Evolutionary conservation across 768 basidiomycete genomes (phyloP), one percentile per base, ranked within the genome.

Genomic region (Calocybe cyanea): DNA sequence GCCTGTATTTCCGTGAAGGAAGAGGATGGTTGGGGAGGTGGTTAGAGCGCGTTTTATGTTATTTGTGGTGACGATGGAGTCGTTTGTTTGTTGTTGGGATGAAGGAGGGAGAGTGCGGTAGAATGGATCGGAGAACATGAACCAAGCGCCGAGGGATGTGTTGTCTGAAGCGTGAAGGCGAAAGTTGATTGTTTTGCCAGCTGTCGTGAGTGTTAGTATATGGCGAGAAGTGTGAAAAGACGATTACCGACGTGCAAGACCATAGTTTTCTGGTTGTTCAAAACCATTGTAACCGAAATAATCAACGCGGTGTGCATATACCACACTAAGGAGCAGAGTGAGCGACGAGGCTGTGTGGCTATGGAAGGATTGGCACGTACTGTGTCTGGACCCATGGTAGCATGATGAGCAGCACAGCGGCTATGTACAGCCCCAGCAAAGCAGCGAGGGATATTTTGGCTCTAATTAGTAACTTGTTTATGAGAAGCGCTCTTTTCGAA

Each of bases 1-100:
- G 1, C 71, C 85, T 0, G 81, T 85, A 52, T 87, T 87, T 2
- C 87, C 88, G 51, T 89, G 88, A 33, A 86, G 67, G 64, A 80
- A 88, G 9, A 89, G 66, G 36, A 87, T 68, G 0, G 85, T 87
- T 0, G 83, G 85, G 11, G 68, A 55, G 34, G 48, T 43, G 10
- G 54, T 32, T 24, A 68, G 35, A 3, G 69, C 68, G 6, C 42
- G 47, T 1, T 59, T 56, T 41, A 72, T 65, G 25, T 28, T 28
- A n/a, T n/a, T n/a, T n/a, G n/a, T n/a, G n/a, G n/a, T 28, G 23
- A 54, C 36, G 14, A 13, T 48, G 14, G 55, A 31, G 49, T 15
- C 59, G 47, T 28, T 56, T 18, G 7, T 17, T 17, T 34, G 5
- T 30, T 60, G 70, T 68, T 25, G 63, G 46, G 41, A 66, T 61